Evolutionary conservation across 345 rosid genomes (phyloP).

Genomic region (Limnanthes douglasii): DNA sequence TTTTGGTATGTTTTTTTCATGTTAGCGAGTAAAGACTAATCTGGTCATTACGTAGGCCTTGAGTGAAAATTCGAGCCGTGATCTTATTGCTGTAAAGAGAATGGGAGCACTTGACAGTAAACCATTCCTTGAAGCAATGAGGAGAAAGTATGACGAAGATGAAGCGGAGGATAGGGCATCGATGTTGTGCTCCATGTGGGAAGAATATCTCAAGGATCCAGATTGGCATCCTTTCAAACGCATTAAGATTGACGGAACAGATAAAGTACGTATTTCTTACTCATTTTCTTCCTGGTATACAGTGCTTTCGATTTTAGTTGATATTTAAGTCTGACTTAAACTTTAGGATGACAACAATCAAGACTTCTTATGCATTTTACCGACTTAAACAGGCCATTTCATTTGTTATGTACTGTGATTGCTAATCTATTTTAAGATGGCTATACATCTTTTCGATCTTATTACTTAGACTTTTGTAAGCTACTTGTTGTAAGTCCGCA

Average conservation of each 20-base stretch:
- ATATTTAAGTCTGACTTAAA: too few relatives aligned
- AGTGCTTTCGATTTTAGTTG: too few relatives aligned
- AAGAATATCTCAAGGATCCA: slow-evolving; percentile 69
- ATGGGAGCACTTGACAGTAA: slow-evolving; percentile 83
- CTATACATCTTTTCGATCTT: too few relatives aligned
- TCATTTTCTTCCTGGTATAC: too few relatives aligned
- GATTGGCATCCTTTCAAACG: slow-evolving; percentile 81
- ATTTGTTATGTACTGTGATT: too few relatives aligned
- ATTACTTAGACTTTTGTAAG: too few relatives aligned
- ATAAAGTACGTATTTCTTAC: too few relatives aligned
- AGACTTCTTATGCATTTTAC: too few relatives aligned
- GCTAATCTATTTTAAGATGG: too few relatives aligned
- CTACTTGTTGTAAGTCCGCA: too few relatives aligned
- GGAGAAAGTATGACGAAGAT: slow-evolving; percentile 44
- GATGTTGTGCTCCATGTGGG: slow-evolving; percentile 82
- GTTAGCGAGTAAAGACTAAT: slow-evolving; percentile 7
- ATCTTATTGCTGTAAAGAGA: slow-evolving; percentile 66
- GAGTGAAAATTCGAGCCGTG: slow-evolving; percentile 23
- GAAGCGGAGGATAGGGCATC: slow-evolving; percentile 68
- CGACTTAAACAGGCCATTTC: too few relatives aligned
- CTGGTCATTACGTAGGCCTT: slow-evolving; percentile 25
- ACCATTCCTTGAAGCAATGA: slow-evolving; percentile 76
- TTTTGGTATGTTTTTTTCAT: neutral
- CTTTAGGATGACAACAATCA: too few relatives aligned
- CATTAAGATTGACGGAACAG: slow-evolving; percentile 24